Evolutionary conservation across 495 filamentous ascomycete species (phyloP), one percentile per base, ranked within the genome.

Genomic region (Apodospora peruviana): DNA sequence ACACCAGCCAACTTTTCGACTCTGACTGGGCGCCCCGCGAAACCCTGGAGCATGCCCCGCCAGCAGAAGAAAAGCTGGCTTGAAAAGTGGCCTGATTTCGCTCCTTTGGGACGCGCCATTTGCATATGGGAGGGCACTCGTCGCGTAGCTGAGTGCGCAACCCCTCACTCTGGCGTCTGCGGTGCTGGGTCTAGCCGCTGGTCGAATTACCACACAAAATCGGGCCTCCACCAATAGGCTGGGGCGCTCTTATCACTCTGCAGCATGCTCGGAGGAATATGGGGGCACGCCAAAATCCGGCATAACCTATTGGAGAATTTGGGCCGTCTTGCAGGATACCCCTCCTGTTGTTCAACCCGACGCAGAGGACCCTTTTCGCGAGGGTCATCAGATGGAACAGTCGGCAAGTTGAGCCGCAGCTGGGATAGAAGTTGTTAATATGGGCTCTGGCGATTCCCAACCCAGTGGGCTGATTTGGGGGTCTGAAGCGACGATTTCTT

Each of bases 1-100:
- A 63, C 45, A 62, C 57, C 11, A 67, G 63, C 54, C 67, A 70
- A 49, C 58, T 70, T 18, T 70, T 70, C 46, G 67, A 70, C 21
- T 34, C 46, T 9, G 56, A 65, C 40, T 70, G 67, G 67, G 50
- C 47, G 18, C 67, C 67, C 16, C 58, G 67, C 14, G 57, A 63
- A 14, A 70, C 67, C 5, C 53, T 61, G 19, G 67, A 70, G 50
- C 60, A 60, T 14, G 46, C 44, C 14, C 40, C 51, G 16, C 45
- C 45, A 32, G 50, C 29, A 29, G 42, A 51, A 11, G 39, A 18
- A 40, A 18, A 18, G 45, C 22, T 20, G 18, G 39, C 46, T 23
- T 47, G 43, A 43, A 48, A 50, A 19, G 51, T 63, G 60, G 60
- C 35, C 45, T 58, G 57, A 63, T 59, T 41, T 45, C 27, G 14